Evolutionary conservation across 768 basidiomycete genomes (phyloP), one percentile per base, ranked within the genome.

Genomic region (Hortiboletus flavorubellus): DNA sequence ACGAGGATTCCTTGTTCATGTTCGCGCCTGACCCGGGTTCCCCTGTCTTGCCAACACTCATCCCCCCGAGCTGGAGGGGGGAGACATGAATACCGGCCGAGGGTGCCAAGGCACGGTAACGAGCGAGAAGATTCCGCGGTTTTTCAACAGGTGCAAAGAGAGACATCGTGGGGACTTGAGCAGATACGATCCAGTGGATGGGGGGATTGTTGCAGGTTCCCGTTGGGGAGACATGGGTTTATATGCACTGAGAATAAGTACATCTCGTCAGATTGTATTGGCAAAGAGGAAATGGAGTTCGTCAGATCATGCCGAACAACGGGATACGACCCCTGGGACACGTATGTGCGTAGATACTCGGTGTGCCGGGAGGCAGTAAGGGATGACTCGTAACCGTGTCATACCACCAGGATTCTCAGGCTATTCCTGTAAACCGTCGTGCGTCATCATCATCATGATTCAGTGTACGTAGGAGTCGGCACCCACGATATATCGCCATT

Each of bases 81-180:
- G 78, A 79, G n/a, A 79, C 78, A 49, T 72, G 73, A 34, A 79
- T 60, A 16, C 76, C 72, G 1, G 76, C 75, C 16, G 60, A 56
- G 2, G 75, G 72, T 7, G 73, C 68, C 23, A 79, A 66, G 11
- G 59, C 59, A 37, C 76, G 70, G 59, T 75, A 72, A n/a, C 62
- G 64, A 16, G 65, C 69, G 11, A 74, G 65, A 29, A 55, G 60
- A 6, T 64, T 66, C 15, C 41, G 38, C 1, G 68, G 70, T 21
- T 66, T 65, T 21, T 46, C 44, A 21, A 51, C 49, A n/a, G 44
- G 39, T 42, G 26, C 49, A 34, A 43, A 43, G 47, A 56, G 37
- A 40, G 53, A 40, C 60, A 56, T 54, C 2, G 33, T 44, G 4
- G 23, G 31, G 11, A 34, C 3, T 21, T 5, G 40, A 43, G 35